phyloP scores from a whole-genome alignment of 129 eudicot species.

The Cynara cardunculus region DNA sequence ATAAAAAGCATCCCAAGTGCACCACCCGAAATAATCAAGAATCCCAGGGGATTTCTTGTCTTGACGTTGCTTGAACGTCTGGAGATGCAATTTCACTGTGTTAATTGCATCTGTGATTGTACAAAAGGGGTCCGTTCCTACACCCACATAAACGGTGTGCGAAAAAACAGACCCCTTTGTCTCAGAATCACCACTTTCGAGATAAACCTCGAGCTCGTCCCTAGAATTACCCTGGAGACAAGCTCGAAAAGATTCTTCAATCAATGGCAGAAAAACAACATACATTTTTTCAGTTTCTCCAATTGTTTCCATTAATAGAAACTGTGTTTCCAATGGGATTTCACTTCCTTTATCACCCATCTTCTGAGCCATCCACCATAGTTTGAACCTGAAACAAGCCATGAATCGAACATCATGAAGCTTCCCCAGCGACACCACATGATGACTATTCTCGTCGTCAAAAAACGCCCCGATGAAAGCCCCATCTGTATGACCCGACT shows the following conservation, averaged over 20 bases:
- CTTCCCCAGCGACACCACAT: conserved; percentile 64
- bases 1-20: conserved; percentile 90
- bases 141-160: conserved; percentile 45
- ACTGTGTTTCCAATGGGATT: conserved; percentile 86
- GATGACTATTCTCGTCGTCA: conserved; percentile 47
- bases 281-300: conserved; percentile 40
- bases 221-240: conserved; percentile 60
- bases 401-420: conserved; percentile 60
- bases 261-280: conserved; percentile 68
- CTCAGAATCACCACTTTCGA: conserved; percentile 69
- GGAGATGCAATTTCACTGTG: conserved; percentile 48
- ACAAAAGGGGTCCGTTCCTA: conserved; percentile 61
- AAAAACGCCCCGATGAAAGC: conserved; percentile 58
- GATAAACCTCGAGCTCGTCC: conserved; percentile 61
- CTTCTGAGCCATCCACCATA: conserved; percentile 96
- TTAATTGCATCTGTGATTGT: conserved; percentile 47
- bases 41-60: conserved; percentile 68
- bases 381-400: conserved; percentile 76
- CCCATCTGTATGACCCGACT: conserved; percentile 58
- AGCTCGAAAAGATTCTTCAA: conserved; percentile 82
- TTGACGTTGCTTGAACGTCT: conserved; percentile 53
- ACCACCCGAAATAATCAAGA: conserved; percentile 78
- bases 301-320: conserved; percentile 61
- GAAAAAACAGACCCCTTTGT: conserved; percentile 36
- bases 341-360: conserved; percentile 74